phyloP scores from a whole-genome alignment of 352 stramenopile genomes.

The Phytophthora foliorum region DNA sequence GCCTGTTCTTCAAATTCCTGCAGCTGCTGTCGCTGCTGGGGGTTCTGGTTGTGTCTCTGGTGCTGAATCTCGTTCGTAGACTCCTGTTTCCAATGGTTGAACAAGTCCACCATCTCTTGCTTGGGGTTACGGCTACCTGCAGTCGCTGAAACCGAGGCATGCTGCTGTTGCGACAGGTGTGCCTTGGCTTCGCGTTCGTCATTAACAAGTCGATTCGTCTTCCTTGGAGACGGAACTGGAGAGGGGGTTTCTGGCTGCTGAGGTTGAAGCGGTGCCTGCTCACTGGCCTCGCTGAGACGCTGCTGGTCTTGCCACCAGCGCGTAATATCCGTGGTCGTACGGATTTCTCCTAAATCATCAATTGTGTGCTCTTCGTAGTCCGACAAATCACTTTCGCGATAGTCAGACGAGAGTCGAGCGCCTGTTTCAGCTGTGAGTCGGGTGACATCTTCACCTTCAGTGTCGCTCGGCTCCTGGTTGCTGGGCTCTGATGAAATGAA shows the following conservation, averaged over 20 bases:
- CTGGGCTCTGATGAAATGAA: conserved; percentile 50
- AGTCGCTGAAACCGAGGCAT: conserved; percentile 6
- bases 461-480: conserved; percentile 33
- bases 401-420: conserved; percentile 31
- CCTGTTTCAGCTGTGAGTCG: conserved; percentile 38
- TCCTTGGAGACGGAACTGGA: conserved; percentile 27
- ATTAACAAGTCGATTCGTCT: conserved; percentile 14
- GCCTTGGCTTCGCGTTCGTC: conserved; percentile 19
- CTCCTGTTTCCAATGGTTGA: conserved; percentile 45
- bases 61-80: conserved; percentile 38
- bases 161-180: conserved; percentile 18
- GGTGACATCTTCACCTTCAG: conserved; percentile 33
- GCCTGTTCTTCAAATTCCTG: conserved; percentile 42
- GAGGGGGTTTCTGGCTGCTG: conserved; percentile 22
- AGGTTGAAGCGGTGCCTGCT: conserved; percentile 4
- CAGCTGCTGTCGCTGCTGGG: conserved; percentile 31
- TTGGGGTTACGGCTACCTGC: conserved; percentile 23
- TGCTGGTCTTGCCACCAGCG: conserved; percentile 58
- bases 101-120: conserved; percentile 47
- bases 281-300: conserved; percentile 18
- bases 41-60: conserved; percentile 24
- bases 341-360: conserved; percentile 46
- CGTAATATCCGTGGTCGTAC: conserved; percentile 55
- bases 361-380: conserved; percentile 62
- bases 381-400: conserved; percentile 43